A percentile compares a stretch with the other conserved stretches of the same genome.
Evolutionary conservation across 2,329 filamentous ascomycete species (phyloP).

Genomic region (Xylariales sp.): DNA sequence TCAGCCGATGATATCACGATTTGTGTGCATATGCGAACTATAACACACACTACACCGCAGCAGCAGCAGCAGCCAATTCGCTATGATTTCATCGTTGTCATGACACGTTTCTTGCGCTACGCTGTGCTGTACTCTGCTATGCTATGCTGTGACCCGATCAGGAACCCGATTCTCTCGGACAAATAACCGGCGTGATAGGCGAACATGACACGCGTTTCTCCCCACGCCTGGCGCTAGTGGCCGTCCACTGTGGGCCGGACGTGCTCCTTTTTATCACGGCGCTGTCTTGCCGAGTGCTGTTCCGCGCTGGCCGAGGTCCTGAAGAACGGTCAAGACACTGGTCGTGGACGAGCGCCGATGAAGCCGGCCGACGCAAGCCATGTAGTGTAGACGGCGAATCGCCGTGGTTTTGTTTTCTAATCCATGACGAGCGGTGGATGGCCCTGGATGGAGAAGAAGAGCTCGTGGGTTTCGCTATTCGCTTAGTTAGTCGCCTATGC

Average conservation of each 20-base stretch:
- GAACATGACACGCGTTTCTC: constrained; percentile 7
- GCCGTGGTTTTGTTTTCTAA: background rate
- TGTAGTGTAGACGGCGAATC: background rate
- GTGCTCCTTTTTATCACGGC: constrained; percentile 9
- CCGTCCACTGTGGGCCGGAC: background rate
- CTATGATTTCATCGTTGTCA: constrained; percentile 5
- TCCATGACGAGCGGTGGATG: background rate
- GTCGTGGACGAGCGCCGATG: background rate
- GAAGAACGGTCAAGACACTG: background rate
- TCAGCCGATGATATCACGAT: constrained; percentile 11
- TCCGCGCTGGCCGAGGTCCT: background rate
- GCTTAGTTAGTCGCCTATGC: background rate
- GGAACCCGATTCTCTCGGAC: background rate
- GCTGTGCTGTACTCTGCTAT: background rate
- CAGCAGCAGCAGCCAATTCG: background rate
- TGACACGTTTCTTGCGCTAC: background rate
- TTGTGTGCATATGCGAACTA: constrained; percentile 1
- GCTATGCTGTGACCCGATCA: background rate
- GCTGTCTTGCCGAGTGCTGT: constrained; percentile 8
- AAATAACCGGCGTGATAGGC: constrained; percentile 4
- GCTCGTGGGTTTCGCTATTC: constrained; percentile 4
- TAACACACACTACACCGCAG: background rate
- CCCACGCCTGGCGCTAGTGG: background rate
- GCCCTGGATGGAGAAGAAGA: background rate
- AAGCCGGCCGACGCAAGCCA: too few species aligned